Evolutionary conservation across 2,329 filamentous ascomycete genomes (phyloP), one percentile per base, ranked within the genome.

Genomic region (Colletotrichum orchidophilum): DNA sequence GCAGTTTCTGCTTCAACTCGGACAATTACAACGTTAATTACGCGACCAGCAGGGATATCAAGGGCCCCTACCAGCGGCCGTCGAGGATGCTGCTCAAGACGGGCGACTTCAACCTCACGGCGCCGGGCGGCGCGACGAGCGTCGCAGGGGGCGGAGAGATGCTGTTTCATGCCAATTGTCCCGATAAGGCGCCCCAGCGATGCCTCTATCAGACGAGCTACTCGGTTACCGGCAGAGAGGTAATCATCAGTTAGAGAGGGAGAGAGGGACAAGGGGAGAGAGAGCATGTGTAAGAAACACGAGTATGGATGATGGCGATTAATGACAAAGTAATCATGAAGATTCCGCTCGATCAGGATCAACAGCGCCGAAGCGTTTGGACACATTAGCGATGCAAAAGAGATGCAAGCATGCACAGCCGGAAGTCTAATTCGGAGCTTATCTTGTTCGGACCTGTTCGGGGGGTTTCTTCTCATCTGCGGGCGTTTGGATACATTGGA

Each of bases 11-110:
- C 79, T 92, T 83, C 78, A 84, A 84, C 1, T 83, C 85, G 29
- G 78, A 84, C 2, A 76, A 76, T 46, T 92, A 92, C 78, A 87
- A 91, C 75, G 83, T 90, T n/a, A 85, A 86, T 64, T 92, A 89
- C 75, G 90, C 90, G 2, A 87, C 86, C 8, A 81, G 86, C 9
- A 71, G 74, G 11, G 73, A 72, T 58, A 65, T 85, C 46, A 66
- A 57, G 50, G 84, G 84, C 1, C 82, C 82, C 8, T 86, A 83
- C 57, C 65, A 71, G 50, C 78, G 82, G 50, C 79, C 77, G 18
- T 63, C 66, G 13, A 68, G 66, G 26, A 78, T 79, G 63, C 74
- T 83, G 72, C 75, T 84, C n/a, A 73, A 75, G 73, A 80, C 79
- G 60, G 82, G 80, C 24, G 77, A 82, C 62, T 79, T 80, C 63